Evolutionary conservation across 805 yeast genomes (phyloP).

Genomic region (Hanseniaspora clermontiae): DNA sequence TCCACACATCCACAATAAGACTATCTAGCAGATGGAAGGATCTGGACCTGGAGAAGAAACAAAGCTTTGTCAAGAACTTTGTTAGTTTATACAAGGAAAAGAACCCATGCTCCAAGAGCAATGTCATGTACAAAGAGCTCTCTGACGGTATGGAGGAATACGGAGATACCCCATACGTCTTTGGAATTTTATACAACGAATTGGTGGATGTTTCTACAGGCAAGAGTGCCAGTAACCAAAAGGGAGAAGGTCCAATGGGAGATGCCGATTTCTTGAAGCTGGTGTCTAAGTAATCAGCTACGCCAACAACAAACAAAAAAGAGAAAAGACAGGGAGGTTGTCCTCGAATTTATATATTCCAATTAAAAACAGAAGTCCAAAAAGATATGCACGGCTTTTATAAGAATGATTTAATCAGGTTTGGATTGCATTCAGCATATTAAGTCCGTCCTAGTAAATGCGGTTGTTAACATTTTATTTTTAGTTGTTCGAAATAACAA

Average conservation of each 20-base stretch:
- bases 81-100: slow-evolving; percentile 26
- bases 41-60: slow-evolving; percentile 21
- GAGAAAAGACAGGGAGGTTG: too few relatives aligned
- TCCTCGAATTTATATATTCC: background rate
- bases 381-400: background rate
- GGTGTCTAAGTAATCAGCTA: slow-evolving; percentile 3
- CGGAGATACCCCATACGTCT: slow-evolving; percentile 30
- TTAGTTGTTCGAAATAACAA: too few relatives aligned
- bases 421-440: background rate
- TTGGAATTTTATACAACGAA: slow-evolving; percentile 31
- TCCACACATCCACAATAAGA: background rate
- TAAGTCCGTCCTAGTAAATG: background rate
- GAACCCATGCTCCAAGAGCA: slow-evolving; percentile 28
- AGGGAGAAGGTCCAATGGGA: slow-evolving; percentile 19
- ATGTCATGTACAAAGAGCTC: slow-evolving; percentile 26
- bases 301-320: too few relatives aligned
- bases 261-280: slow-evolving; percentile 20
- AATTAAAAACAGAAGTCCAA: too few relatives aligned
- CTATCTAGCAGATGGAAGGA: slow-evolving; percentile 25
- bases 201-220: slow-evolving; percentile 20
- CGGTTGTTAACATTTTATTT: too few relatives aligned
- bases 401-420: background rate
- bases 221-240: slow-evolving; percentile 18
- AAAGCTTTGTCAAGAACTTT: slow-evolving; percentile 23
- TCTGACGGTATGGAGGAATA: slow-evolving; percentile 30